Conservation (phyloP, 2,329 filamentous ascomycete genomes). For the Hypoxylon sp. region DNA sequence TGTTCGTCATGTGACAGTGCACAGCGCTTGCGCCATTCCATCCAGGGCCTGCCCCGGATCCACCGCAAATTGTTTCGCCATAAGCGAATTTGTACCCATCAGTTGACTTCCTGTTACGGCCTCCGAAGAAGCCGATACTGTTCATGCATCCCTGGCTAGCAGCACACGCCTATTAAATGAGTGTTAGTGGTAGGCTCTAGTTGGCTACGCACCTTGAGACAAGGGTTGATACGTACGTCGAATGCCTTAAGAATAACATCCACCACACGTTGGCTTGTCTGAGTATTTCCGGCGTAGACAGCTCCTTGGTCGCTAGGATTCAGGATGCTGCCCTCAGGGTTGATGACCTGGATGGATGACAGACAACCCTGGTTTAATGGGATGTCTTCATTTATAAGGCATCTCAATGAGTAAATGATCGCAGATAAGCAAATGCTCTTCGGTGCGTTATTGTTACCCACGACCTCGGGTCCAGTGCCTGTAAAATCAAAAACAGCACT, state of each 20-base stretch:
- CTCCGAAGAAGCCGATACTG: constrained; percentile 77
- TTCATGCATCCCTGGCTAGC: constrained; percentile 83
- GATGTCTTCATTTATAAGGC: constrained; percentile 78
- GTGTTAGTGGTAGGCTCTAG: not conserved
- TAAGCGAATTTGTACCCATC: constrained; percentile 69
- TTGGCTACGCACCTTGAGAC: too few relatives aligned
- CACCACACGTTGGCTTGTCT: constrained; percentile 41
- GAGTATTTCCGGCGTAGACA: constrained; percentile 39
- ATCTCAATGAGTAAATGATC: constrained; percentile 58
- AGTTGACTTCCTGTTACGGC: constrained; percentile 38
- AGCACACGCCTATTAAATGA: constrained; percentile 57
- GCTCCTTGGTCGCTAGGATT: constrained; percentile 46
- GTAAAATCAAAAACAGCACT: constrained; percentile 71
- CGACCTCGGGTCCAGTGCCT: constrained; percentile 65
- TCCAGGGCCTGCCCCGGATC: constrained; percentile 73
- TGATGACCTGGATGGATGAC: constrained; percentile 36
- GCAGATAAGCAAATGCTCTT: constrained; percentile 49
- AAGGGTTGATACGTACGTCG: constrained; percentile 11
- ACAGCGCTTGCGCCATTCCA: constrained; percentile 77
- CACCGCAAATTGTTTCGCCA: constrained; percentile 80
- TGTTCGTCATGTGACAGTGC: constrained; percentile 82
- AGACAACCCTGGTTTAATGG: constrained; percentile 82
- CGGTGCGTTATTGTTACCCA: constrained; percentile 50
- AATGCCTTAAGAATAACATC: constrained; percentile 44
- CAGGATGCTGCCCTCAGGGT: constrained; percentile 49